Percentiles rank a stretch among this genome's conserved stretches.
Evolutionary conservation across 78 protist species (phyloP).

Genomic region (Chrysochromulina tobinii): DNA sequence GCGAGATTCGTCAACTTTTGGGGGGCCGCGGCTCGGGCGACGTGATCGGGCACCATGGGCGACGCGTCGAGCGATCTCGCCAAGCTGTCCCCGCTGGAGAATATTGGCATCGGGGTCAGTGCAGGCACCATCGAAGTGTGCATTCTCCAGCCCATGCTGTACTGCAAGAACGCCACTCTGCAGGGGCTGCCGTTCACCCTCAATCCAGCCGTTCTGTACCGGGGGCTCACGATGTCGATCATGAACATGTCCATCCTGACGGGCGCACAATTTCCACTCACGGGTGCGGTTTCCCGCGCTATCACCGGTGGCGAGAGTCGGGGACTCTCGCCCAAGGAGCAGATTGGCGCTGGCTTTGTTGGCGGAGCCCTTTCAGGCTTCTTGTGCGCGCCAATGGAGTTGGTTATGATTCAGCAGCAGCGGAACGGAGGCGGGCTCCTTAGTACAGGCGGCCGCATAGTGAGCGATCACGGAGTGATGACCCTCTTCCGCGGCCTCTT

Average conservation of each 20-base stretch:
- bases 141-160: slow-evolving; percentile 43
- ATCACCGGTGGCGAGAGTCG: slow-evolving; percentile 20
- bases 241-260: slow-evolving; percentile 19
- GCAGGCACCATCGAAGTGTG: slow-evolving; percentile 39
- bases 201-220: slow-evolving; percentile 13
- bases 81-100: background rate
- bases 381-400: slow-evolving; percentile 42
- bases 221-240: slow-evolving; percentile 9
- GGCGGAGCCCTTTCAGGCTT: slow-evolving; percentile 36
- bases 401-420: slow-evolving; percentile 29
- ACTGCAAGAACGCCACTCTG: slow-evolving; percentile 43
- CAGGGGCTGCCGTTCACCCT: slow-evolving; percentile 38
- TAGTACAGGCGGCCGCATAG: background rate
- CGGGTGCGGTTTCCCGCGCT: background rate
- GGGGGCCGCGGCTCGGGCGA: too few species aligned
- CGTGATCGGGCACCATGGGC: too few species aligned
- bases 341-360: background rate
- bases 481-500: background rate
- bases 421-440: background rate
- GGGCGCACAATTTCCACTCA: slow-evolving; percentile 33
- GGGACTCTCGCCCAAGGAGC: background rate
- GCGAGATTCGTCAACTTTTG: too few species aligned
- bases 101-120: background rate
- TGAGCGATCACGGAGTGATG: background rate
- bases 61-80: too few species aligned